Base-by-base conservation (phyloP, 305 asterid genomes). In the Fraxinus latifolia region DNA sequence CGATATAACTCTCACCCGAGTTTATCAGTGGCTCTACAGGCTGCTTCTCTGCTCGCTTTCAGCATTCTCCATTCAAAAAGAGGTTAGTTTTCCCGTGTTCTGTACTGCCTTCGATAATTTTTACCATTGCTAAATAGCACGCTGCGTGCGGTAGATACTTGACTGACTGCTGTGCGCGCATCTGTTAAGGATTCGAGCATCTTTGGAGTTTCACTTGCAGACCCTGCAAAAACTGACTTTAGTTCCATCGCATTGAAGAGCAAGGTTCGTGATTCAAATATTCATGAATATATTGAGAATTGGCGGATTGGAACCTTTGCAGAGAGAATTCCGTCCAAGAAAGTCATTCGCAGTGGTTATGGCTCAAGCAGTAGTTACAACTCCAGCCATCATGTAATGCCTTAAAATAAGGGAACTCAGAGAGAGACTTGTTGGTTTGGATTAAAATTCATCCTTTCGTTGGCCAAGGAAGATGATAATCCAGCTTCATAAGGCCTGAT, bases 41-140 rank as follows among this genome's bases (percentile, higher is more conserved):
- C 97, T 85, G 92, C 93, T 82, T 84, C 97, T 80, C 76, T 91
- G 29, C 90, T 91, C 75, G 92, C 97, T 21, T 87, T 87, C 94
- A 60, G 80, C 91, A 73, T 84, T 92, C 80, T 86, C 94, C 89
- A 81, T 90, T 78, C 89, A 89, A 89, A 94, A 92, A 85, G 97
- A 93, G 97, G 98, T 93, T 21, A 70, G 80, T 1, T 3, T 81
- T 80, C 8, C 1, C n/a, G 14, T 37, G 9, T 32, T 25, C 34
- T 9, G 33, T 25, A 58, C 4, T 8, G 34, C 50, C 50, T 39
- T 39, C 42, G 42, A 36, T 36, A 36, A 6, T 42, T 42, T 42
- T 42, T 42, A 42, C 1, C 50, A 42, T 42, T 42, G 4, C 15
- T 42, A 42, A 42, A 42, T 11, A 42, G 50, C 50, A 42, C 50